Base-by-base conservation (phyloP, 768 basidiomycete species). In the Mycena amicta region DNA sequence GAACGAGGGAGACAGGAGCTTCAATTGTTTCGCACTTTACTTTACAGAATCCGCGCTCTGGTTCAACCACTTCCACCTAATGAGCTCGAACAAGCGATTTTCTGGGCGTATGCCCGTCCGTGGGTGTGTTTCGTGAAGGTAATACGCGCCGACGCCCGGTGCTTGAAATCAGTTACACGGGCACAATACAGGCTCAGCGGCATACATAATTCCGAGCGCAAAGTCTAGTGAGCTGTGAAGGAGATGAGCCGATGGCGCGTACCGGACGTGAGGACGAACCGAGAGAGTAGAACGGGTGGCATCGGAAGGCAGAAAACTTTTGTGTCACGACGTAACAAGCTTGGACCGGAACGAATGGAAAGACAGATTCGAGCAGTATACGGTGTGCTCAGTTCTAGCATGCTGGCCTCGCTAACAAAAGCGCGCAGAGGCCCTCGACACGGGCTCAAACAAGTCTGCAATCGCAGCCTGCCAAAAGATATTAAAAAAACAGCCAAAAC, bases 311-410 rank as follows among this genome's bases (percentile, higher is more conserved):
- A 40, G 29, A 45, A 40, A 61, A 57, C 55, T 47, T 55, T 52
- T 56, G 45, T 41, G 45, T 50, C 41, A 28, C 39, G 28, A 15
- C 12, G 12, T 45, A 8, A 45, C 49, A 56, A 8, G 13, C 22
- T 45, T 45, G 43, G 43, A 45, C 43, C 33, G 43, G 8, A n/a
- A 45, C 43, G 43, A n/a, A 86, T 86, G 80, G 91, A 93, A 65
- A 88, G 92, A 66, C 92, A 93, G 75, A 83, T 93, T 70, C 87
- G 87, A 61, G 90, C 89, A 61, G 88, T 93, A 71, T 93, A 93
- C 70, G 92, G 92, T 92, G 53, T 65, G 82, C 63, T 61, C 47
- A 31, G 51, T 28, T 37, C 30, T 39, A 30, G 43, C 30, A 41
- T 58, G 47, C 33, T 49, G 49, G 18, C 39, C 55, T 53, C 22